Conservation (phyloP, 768 basidiomycete species). For the Lactifluus echinatus region DNA sequence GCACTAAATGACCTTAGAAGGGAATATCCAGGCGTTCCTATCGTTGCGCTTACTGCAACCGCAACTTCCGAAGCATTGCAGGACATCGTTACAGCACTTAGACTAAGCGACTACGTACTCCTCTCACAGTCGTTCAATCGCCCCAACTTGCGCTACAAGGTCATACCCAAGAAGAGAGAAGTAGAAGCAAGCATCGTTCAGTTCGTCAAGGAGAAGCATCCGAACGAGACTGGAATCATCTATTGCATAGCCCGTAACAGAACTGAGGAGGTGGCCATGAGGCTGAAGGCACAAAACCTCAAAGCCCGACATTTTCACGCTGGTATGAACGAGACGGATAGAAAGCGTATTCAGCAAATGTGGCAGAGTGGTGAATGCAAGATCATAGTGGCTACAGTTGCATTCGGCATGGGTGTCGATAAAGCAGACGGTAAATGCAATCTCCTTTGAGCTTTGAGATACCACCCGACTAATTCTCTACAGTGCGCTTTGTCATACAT, state of each 20-base stretch:
- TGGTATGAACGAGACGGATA: slow-evolving; percentile 53
- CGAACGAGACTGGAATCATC: slow-evolving; percentile 66
- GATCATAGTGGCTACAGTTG: slow-evolving; percentile 92
- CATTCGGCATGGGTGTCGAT: slow-evolving; percentile 97
- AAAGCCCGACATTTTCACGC: slow-evolving; percentile 83
- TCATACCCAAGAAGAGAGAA: slow-evolving; percentile 41
- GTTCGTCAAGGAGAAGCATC: slow-evolving; percentile 55
- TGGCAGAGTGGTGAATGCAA: slow-evolving; percentile 69
- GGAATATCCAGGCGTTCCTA: slow-evolving; percentile 71
- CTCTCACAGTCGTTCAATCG: slow-evolving; percentile 89
- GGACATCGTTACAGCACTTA: slow-evolving; percentile 69
- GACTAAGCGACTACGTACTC: slow-evolving; percentile 47
- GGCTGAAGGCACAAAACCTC: slow-evolving; percentile 51
- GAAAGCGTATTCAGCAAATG: slow-evolving; percentile 48
- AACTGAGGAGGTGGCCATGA: slow-evolving; percentile 75
- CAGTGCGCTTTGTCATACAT: slow-evolving; percentile 92
- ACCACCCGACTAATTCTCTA: not conserved
- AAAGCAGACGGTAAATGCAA: slow-evolving; percentile 57
- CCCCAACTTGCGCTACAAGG: slow-evolving; percentile 74
- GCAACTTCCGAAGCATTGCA: slow-evolving; percentile 70
- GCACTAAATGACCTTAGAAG: slow-evolving; percentile 45
- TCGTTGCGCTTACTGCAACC: slow-evolving; percentile 96
- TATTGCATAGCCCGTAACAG: slow-evolving; percentile 66
- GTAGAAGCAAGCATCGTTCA: slow-evolving; percentile 52
- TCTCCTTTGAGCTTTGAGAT: not conserved